Evolutionary conservation across 2,329 filamentous ascomycete genomes (phyloP).

Genomic region (Metarhizium album): DNA sequence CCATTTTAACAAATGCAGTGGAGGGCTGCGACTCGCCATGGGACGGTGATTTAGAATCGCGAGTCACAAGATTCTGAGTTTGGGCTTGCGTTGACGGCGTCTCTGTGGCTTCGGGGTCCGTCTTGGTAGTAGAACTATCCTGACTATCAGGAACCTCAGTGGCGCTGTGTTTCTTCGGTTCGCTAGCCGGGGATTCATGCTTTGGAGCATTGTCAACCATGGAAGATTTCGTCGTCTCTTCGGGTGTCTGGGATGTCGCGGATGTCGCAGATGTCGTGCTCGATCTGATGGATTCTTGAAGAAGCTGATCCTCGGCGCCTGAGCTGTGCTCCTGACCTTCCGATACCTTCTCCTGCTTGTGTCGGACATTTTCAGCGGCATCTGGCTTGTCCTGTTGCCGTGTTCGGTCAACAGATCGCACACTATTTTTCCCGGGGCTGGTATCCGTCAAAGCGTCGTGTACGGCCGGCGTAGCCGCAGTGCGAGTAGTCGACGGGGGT

Average conservation of each 20-base stretch:
- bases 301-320: constrained; percentile 33
- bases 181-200: background rate
- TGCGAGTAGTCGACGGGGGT: constrained; percentile 59
- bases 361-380: constrained; percentile 14
- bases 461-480: constrained; percentile 59
- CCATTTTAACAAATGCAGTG: constrained; percentile 1
- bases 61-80: constrained; percentile 5
- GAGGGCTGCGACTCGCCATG: constrained; percentile 8
- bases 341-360: background rate
- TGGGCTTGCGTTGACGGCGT: constrained; percentile 9
- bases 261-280: constrained; percentile 12
- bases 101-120: constrained; percentile 25
- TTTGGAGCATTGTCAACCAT: background rate
- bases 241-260: constrained; percentile 5
- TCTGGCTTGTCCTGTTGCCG: constrained; percentile 31
- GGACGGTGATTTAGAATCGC: constrained; percentile 3
- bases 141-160: constrained; percentile 26
- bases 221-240: constrained; percentile 1
- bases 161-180: background rate
- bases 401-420: constrained; percentile 40
- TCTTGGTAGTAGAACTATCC: constrained; percentile 20
- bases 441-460: constrained; percentile 62
- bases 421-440: constrained; percentile 59
- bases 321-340: constrained; percentile 3
- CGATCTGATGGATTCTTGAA: constrained; percentile 31